Evolutionary conservation across 257 asterid genomes (phyloP).

Genomic region (Nicotiana otophora): DNA sequence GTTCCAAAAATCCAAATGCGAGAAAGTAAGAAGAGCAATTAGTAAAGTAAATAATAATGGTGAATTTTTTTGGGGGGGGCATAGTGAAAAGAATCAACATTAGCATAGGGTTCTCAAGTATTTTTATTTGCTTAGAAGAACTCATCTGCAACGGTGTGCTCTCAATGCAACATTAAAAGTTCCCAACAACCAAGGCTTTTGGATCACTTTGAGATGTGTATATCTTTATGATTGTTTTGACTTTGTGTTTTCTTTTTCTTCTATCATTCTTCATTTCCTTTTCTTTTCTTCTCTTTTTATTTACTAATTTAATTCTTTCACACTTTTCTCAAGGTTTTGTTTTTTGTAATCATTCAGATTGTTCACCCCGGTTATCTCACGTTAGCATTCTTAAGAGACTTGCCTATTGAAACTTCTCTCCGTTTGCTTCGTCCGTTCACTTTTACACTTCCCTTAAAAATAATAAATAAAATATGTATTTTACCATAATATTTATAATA

Average conservation of each 20-base stretch:
- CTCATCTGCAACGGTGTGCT: background rate
- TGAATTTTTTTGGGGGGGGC: too few relatives aligned
- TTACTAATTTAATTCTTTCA: background rate
- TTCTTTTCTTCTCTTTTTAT: background rate
- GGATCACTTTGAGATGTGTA: slow-evolving; percentile 27
- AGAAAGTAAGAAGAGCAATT: background rate
- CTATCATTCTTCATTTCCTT: background rate
- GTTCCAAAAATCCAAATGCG: slow-evolving; percentile 5
- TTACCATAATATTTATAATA: too few relatives aligned
- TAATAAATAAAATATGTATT: too few relatives aligned
- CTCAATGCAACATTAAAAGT: slow-evolving; percentile 28
- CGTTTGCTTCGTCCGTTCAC: too few relatives aligned
- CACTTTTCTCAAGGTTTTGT: background rate
- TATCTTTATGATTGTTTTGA: slow-evolving; percentile 36
- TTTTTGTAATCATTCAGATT: background rate
- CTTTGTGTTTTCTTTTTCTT: background rate
- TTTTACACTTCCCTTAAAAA: too few relatives aligned
- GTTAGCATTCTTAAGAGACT: background rate
- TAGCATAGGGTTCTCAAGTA: slow-evolving; percentile 3
- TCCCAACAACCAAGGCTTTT: slow-evolving; percentile 36
- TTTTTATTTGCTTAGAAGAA: background rate
- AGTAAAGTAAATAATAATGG: background rate
- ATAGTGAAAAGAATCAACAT: background rate
- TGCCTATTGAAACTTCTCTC: background rate
- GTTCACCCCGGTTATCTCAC: background rate